Percentiles rank a stretch among this genome's conserved stretches.
These are phyloP conservation scores for Gloeostereum incarnatum DNA, from an alignment of 768 basidiomycete genomes.

Conservation along the genomic window DNA sequence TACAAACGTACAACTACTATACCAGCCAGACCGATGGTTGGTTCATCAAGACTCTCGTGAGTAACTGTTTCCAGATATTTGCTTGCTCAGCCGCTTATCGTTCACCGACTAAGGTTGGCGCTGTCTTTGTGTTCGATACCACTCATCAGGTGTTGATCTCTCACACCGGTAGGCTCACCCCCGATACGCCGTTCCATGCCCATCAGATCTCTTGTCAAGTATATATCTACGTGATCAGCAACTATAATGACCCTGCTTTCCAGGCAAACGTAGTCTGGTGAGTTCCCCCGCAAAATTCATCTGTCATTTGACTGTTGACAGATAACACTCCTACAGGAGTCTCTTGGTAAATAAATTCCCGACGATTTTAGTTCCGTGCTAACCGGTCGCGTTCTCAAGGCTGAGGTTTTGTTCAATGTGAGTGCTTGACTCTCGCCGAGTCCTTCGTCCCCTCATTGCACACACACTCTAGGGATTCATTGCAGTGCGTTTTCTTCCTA, in stretches of 20 bases:
- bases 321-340: slow-evolving; percentile 20
- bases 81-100: neutral
- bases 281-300: slow-evolving; percentile 8
- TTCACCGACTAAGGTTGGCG: slow-evolving; percentile 27
- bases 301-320: too few relatives aligned
- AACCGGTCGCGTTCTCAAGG: slow-evolving; percentile 15
- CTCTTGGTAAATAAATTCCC: slow-evolving; percentile 22
- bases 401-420: slow-evolving; percentile 42
- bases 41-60: slow-evolving; percentile 36
- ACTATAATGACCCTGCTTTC: slow-evolving; percentile 20
- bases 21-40: slow-evolving; percentile 40
- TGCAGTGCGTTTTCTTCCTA: slow-evolving; percentile 17
- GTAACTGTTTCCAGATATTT: slow-evolving; percentile 9
- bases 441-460: neutral
- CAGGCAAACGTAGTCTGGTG: slow-evolving; percentile 32
- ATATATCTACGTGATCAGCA: slow-evolving; percentile 37
- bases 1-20: slow-evolving; percentile 50
- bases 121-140: slow-evolving; percentile 40
- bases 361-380: neutral
- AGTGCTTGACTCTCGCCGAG: slow-evolving; percentile 3
- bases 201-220: slow-evolving; percentile 17
- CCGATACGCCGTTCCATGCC: too few relatives aligned
- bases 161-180: slow-evolving; percentile 38
- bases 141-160: slow-evolving; percentile 45
- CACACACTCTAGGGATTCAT: slow-evolving; percentile 26